These are phyloP conservation scores for Verticillium tricorpus DNA, from an alignment of 2,329 filamentous ascomycete genomes.

Conservation along the genomic window DNA sequence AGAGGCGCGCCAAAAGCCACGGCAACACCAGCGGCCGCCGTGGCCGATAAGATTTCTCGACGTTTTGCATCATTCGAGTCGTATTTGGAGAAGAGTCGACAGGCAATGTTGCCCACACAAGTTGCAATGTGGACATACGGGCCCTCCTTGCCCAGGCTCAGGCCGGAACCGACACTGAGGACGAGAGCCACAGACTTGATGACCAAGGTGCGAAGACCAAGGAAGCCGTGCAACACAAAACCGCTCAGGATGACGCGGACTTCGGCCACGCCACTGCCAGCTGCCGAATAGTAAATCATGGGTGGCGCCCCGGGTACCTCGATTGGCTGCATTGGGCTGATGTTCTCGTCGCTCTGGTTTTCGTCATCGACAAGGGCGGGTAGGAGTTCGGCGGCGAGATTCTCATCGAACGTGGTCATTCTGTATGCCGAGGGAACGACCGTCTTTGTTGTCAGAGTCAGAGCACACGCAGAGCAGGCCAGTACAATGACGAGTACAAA, in stretches of 20 bases:
- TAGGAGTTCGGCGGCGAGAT: slow-evolving; percentile 65
- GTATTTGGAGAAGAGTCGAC: slow-evolving; percentile 91
- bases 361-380: slow-evolving; percentile 30
- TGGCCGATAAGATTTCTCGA: slow-evolving; percentile 88
- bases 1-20: slow-evolving; percentile 89
- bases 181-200: slow-evolving; percentile 82
- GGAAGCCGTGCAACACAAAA: slow-evolving; percentile 92
- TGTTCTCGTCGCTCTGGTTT: slow-evolving; percentile 36
- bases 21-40: slow-evolving; percentile 85
- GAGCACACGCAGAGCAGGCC: slow-evolving; percentile 65
- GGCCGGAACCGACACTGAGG: slow-evolving; percentile 84
- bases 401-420: slow-evolving; percentile 86
- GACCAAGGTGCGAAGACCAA: slow-evolving; percentile 80
- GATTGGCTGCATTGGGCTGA: slow-evolving; percentile 36
- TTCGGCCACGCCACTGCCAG: slow-evolving; percentile 93
- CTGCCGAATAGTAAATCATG: slow-evolving; percentile 93
- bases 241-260: slow-evolving; percentile 97
- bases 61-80: slow-evolving; percentile 91
- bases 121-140: slow-evolving; percentile 97
- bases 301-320: slow-evolving; percentile 46
- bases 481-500: slow-evolving; percentile 67
- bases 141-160: slow-evolving; percentile 90
- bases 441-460: slow-evolving; percentile 89
- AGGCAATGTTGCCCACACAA: slow-evolving; percentile 91
- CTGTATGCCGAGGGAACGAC: slow-evolving; percentile 85